Evolutionary conservation across 1,284 basidiomycete species (phyloP).

Genomic region (Grifola frondosa): DNA sequence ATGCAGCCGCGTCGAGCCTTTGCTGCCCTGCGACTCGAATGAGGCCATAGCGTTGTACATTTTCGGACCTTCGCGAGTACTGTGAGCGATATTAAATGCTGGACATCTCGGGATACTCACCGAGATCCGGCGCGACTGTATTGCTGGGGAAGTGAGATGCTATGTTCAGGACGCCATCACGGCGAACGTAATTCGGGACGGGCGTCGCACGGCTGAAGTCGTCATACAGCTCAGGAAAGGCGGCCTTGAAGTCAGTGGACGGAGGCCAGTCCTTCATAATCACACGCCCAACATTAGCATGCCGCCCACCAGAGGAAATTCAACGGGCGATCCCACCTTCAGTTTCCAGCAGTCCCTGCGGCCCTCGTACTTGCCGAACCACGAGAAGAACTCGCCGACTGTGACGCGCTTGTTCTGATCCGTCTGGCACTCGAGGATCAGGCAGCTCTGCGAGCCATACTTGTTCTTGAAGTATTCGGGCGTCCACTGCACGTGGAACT

Average conservation of each 20-base stretch:
- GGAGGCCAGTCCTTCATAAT: conserved; percentile 84
- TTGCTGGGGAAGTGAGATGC: conserved; percentile 87
- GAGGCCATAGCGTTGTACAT: conserved; percentile 82
- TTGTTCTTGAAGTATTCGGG: conserved; percentile 78
- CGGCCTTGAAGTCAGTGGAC: conserved; percentile 77
- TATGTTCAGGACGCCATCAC: conserved; percentile 87
- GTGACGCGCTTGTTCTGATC: conserved; percentile 62
- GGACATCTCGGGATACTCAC: conserved; percentile 42
- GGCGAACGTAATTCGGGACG: conserved; percentile 83
- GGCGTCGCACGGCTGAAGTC: conserved; percentile 86
- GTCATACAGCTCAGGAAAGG: conserved; percentile 84
- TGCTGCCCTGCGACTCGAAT: conserved; percentile 58
- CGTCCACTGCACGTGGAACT: conserved; percentile 74
- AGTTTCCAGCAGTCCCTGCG: conserved; percentile 73
- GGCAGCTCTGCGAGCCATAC: conserved; percentile 67
- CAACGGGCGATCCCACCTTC: conserved; percentile 56
- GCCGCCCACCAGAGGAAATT: background rate
- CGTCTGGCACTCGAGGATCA: conserved; percentile 80
- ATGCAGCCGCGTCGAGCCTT: conserved; percentile 85
- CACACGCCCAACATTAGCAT: conserved; percentile 6
- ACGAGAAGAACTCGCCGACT: conserved; percentile 78
- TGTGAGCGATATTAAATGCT: too few species aligned
- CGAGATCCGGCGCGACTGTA: conserved; percentile 84
- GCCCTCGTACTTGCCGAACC: conserved; percentile 70
- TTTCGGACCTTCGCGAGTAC: conserved; percentile 81